phyloP scores from a whole-genome alignment of 2,329 filamentous ascomycete genomes.

The Diplodia mutila region DNA sequence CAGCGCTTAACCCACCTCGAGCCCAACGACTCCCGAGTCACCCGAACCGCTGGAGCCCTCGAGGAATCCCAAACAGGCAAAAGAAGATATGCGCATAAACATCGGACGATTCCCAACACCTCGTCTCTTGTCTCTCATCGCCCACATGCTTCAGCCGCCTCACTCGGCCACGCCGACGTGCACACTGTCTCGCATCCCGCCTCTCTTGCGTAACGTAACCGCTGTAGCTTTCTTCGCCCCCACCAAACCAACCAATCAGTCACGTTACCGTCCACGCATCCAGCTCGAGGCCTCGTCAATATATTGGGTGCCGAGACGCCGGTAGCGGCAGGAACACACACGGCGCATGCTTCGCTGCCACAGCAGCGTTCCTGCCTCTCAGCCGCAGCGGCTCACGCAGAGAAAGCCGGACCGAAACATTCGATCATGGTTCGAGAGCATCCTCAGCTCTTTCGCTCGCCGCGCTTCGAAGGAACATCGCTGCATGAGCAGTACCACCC shows the following conservation, averaged over 20 bases:
- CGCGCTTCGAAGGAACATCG: background rate
- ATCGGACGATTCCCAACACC: background rate
- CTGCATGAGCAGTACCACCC: background rate
- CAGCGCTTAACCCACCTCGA: background rate
- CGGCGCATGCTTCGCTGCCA: background rate
- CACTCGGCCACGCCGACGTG: background rate
- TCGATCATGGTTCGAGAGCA: background rate
- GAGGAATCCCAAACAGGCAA: background rate
- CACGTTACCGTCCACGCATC: background rate
- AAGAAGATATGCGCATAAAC: background rate
- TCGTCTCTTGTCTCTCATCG: background rate
- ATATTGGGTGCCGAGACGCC: background rate
- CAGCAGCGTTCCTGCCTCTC: background rate
- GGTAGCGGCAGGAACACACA: background rate
- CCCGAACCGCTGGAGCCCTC: background rate
- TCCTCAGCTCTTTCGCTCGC: background rate
- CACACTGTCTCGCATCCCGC: background rate
- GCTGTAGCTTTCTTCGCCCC: background rate
- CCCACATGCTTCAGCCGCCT: background rate
- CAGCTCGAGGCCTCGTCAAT: background rate
- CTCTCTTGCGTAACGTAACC: background rate
- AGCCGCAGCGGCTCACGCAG: background rate
- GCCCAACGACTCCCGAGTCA: background rate
- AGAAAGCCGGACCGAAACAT: background rate
- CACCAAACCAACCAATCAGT: background rate